Conservation (phyloP, 1,139 yeast species). For the Saccharomyces pastorianus region DNA sequence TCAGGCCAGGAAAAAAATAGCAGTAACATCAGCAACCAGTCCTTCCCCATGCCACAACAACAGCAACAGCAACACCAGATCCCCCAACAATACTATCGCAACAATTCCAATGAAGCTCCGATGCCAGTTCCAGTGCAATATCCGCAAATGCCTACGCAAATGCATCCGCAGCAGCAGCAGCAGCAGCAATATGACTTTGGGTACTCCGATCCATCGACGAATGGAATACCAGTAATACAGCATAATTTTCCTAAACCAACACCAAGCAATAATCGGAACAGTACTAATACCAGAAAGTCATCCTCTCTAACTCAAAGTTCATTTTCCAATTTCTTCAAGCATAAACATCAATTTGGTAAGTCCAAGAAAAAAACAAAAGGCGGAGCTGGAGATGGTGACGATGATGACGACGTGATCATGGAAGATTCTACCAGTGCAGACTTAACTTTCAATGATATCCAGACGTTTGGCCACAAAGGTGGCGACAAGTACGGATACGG, state of each 20-base stretch:
- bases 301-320: conserved; percentile 22
- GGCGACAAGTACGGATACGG: conserved; percentile 45
- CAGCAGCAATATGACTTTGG: conserved; percentile 13
- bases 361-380: conserved; percentile 3
- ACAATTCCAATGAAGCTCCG: conserved; percentile 9
- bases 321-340: conserved; percentile 21
- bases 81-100: conserved; percentile 8
- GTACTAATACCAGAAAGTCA: conserved; percentile 7
- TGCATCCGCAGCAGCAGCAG: conserved; percentile 2
- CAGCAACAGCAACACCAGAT: conserved; percentile 1
- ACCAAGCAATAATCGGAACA: conserved; percentile 5
- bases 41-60: not conserved
- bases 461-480: conserved; percentile 56
- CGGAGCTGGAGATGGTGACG: conserved; percentile 26
- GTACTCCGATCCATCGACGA: not conserved
- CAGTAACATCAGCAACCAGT: not conserved
- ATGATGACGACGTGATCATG: conserved; percentile 47
- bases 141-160: conserved; percentile 5
- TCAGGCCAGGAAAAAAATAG: conserved; percentile 1
- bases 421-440: conserved; percentile 38
- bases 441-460: conserved; percentile 55
- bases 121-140: conserved; percentile 5
- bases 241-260: conserved; percentile 5
- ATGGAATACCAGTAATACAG: not conserved
- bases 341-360: conserved; percentile 14